phyloP scores from a whole-genome alignment of 2,329 filamentous ascomycete genomes.

The Plectosphaerella plurivora region DNA sequence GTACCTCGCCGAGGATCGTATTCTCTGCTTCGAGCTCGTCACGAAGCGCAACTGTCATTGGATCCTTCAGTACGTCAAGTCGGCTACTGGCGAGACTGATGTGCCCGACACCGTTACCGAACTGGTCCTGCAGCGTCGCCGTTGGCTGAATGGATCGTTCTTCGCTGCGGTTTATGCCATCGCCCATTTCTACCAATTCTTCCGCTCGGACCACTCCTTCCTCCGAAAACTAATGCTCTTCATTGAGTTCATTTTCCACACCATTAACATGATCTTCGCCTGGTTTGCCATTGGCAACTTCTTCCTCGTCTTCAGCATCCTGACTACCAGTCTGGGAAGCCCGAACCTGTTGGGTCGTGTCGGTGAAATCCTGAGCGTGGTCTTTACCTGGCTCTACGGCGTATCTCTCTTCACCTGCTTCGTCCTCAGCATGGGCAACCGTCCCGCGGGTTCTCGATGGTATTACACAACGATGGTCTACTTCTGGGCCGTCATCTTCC shows the following conservation, averaged over 20 bases:
- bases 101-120: conserved; percentile 93
- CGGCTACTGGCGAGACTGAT: conserved; percentile 92
- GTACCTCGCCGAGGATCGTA: conserved; percentile 87
- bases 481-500: conserved; percentile 96
- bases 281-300: conserved; percentile 99
- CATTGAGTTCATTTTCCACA: conserved; percentile 91
- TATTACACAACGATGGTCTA: conserved; percentile 97
- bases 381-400: conserved; percentile 96
- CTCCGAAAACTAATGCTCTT: conserved; percentile 86
- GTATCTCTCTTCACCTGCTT: conserved; percentile 91
- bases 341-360: conserved; percentile 65
- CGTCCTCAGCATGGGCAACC: conserved; percentile 88
- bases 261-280: conserved; percentile 94
- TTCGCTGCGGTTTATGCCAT: conserved; percentile 96
- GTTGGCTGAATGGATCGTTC: conserved; percentile 98
- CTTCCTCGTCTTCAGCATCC: conserved; percentile 96
- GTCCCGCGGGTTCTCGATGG: conserved; percentile 87
- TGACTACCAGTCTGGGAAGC: conserved; percentile 79
- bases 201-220: conserved; percentile 85
- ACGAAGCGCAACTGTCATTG: conserved; percentile 96
- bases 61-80: conserved; percentile 98
- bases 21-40: conserved; percentile 94
- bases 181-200: conserved; percentile 93
- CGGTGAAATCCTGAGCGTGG: conserved; percentile 76
- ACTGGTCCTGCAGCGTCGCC: conserved; percentile 88